A percentile compares a stretch with the other conserved stretches of the same genome.
phyloP scores from a whole-genome alignment of 1,284 basidiomycete genomes.

The Moesziomyces globuligerus region DNA sequence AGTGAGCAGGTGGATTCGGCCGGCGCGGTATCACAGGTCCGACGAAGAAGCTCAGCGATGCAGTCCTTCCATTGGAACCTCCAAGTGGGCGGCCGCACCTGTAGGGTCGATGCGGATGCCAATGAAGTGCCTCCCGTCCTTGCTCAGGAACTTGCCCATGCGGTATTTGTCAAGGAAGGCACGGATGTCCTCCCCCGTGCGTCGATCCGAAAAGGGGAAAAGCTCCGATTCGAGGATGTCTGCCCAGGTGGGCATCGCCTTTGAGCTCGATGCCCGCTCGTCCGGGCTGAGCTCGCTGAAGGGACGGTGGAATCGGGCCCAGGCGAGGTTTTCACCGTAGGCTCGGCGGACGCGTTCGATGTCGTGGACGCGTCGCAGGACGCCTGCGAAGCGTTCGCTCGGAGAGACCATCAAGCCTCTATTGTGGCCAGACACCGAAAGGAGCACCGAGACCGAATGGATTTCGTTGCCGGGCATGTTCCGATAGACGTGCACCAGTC shows the following conservation, averaged over 20 bases:
- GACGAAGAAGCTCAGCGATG: too few species aligned
- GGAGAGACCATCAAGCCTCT: neutral
- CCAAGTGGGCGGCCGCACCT: neutral
- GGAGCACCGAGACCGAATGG: neutral
- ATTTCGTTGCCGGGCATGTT: neutral
- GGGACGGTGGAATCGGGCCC: constrained; percentile 14
- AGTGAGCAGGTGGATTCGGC: too few species aligned
- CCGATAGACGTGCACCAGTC: constrained; percentile 17
- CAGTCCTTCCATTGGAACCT: neutral
- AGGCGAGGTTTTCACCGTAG: constrained; percentile 10
- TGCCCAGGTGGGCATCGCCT: neutral
- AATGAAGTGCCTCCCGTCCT: neutral
- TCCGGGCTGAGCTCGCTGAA: too few species aligned
- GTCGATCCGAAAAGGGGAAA: too few species aligned
- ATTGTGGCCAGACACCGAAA: too few species aligned
- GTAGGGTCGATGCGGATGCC: neutral
- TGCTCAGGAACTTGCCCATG: neutral
- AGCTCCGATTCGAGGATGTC: too few species aligned
- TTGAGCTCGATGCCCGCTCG: too few species aligned
- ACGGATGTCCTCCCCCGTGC: neutral
- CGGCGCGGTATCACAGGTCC: neutral
- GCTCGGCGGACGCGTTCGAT: constrained; percentile 11
- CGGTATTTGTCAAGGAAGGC: neutral
- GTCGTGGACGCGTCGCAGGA: constrained; percentile 7
- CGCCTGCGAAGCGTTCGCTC: constrained; percentile 2